Base-by-base conservation (phyloP, 345 rosid species). In the Xanthoceras sorbifolium region DNA sequence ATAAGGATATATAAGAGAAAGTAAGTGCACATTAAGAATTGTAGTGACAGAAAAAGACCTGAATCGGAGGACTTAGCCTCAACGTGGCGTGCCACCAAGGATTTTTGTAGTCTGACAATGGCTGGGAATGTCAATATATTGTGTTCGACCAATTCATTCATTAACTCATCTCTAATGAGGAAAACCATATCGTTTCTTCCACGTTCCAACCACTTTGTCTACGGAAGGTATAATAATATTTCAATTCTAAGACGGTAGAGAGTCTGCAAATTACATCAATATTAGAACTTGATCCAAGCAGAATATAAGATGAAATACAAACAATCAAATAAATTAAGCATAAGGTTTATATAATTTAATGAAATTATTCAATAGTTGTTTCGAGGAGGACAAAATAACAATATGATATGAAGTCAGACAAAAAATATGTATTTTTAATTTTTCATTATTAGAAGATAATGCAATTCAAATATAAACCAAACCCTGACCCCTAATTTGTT, bases 181-280 rank as follows among this genome's bases (percentile, higher is more conserved):
- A 75, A 84, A 84, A 14, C 64, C 38, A 28, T 40, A 69, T 31
- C 69, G 81, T 0, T 12, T 3, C 9, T 5, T 29, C 87, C 87
- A 84, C 83, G 78, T 76, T 1, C 8, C 1, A 4, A 34, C 62
- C 20, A 78, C 64, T 15, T 81, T 72, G n/a, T 70, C n/a, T n/a
- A n/a, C n/a, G n/a, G n/a, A n/a, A n/a, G n/a, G n/a, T n/a, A n/a
- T n/a, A n/a, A n/a, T n/a, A n/a, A n/a, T n/a, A n/a, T 60, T 64
- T 59, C 78, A 2, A 81, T 71, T 2, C 68, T 23, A 0, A 81
- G 69, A 54, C 4, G 18, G 6, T 68, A 22, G 12, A 82, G 57
- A 50, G 65, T 48, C 85, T 82, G 83, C 22, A 71, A 50, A 54
- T 48, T n/a, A 78, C 3, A n/a, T 42, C 57, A 65, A 5, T 44